Evolutionary conservation across 2,329 filamentous ascomycete genomes (phyloP), one percentile per base, ranked within the genome.

Genomic region (Fusarium nisikadoi): DNA sequence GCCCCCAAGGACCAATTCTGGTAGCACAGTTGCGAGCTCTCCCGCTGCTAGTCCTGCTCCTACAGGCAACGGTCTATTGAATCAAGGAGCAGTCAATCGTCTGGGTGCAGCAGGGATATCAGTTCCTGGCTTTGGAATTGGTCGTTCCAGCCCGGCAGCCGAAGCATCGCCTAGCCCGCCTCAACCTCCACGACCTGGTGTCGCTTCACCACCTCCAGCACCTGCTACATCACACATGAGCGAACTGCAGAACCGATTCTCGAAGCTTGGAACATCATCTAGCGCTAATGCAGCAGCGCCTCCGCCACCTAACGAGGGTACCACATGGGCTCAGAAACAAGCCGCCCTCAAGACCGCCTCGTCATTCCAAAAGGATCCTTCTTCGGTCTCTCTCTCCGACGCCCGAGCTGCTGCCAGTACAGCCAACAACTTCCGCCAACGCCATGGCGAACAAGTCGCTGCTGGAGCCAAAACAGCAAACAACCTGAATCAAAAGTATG

Each of bases 41-140:
- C 56, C 65, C 42, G 53, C 77, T 70, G 58, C 70, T 66, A 69
- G 72, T 71, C 64, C 72, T 72, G 47, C 75, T 55, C 43, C 72
- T 47, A 36, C 74, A 10, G 72, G 65, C 45, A 77, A 65, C 45
- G 75, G 79, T 20, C 77, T 81, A 36, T 71, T 88, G 38, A 88
- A 89, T 74, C 83, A 86, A 75, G 88, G 86, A 9, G 91, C 94
- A 9, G 79, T 92, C 61, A 86, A 83, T 64, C 87, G 93, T 45
- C 85, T 98, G 13, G 89, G 91, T 16, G 87, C 90, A 41, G 91
- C 93, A 2, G 94, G 94, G 2, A 86, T 97, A 10, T 93, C 91
- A 0, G 93, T 97, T 0, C 92, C 94, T 1, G 92, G 88, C 0
- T 84, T 97, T 8, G 92, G 92, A 9, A 97, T 97, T 68, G 91